These are phyloP conservation scores for Trichosporon sp. DNA, from an alignment of 1,284 basidiomycete genomes.

Conservation along the genomic window DNA sequence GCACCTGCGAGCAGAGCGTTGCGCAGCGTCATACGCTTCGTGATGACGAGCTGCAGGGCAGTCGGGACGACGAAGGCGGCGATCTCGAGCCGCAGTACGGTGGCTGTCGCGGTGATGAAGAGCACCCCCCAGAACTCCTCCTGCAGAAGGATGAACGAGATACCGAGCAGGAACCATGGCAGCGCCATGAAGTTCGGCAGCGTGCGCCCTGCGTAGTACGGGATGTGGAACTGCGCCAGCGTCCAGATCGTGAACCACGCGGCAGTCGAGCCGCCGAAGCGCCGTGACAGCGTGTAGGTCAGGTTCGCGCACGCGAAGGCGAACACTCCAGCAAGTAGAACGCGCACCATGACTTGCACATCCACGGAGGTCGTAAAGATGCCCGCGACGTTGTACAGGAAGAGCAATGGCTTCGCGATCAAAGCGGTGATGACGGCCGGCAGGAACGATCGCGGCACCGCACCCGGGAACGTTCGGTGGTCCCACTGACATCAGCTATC, in stretches of 20 bases:
- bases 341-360: conserved; percentile 70
- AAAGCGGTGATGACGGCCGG: conserved; percentile 53
- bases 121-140: conserved; percentile 48
- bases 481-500: conserved; percentile 67
- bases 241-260: conserved; percentile 70
- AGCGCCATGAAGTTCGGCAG: conserved; percentile 93
- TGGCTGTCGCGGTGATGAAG: conserved; percentile 67
- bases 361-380: conserved; percentile 52
- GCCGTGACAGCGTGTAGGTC: conserved; percentile 64
- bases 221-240: conserved; percentile 83
- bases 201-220: conserved; percentile 90
- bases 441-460: conserved; percentile 85
- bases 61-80: conserved; percentile 68
- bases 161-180: conserved; percentile 55
- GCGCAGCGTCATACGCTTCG: conserved; percentile 59
- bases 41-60: conserved; percentile 63
- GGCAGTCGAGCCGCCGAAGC: conserved; percentile 66
- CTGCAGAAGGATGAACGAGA: conserved; percentile 38
- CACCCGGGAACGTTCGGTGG: conserved; percentile 84
- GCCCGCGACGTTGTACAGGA: not conserved
- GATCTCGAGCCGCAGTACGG: conserved; percentile 81
- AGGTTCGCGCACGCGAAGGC: conserved; percentile 68
- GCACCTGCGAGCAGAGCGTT: conserved; percentile 64
- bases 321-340: conserved; percentile 72
- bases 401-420: conserved; percentile 12